Percentiles rank a stretch among this genome's conserved stretches.
phyloP scores from a whole-genome alignment of 352 stramenopile genomes.

The Pythium phragmitis region DNA sequence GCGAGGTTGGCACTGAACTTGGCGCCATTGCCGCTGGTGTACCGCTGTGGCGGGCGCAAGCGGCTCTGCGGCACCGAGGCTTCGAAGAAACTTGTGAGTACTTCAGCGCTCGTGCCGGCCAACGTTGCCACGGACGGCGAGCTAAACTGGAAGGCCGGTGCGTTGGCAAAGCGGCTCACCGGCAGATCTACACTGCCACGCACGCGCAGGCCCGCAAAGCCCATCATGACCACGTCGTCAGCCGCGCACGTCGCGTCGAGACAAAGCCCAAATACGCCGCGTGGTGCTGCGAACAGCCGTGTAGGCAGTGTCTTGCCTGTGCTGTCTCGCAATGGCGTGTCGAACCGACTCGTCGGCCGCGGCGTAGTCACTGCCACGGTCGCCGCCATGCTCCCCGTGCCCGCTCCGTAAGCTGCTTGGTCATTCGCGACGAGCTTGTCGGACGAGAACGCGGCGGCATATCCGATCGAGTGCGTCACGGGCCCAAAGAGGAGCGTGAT shows the following conservation, averaged over 20 bases:
- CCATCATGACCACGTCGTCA: neutral
- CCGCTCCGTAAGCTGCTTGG: too few relatives aligned
- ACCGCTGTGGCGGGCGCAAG: neutral
- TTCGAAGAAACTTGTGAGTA: neutral
- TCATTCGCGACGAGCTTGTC: neutral
- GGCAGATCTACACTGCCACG: neutral
- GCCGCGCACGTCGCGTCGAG: constrained; percentile 3
- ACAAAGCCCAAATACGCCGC: constrained; percentile 7
- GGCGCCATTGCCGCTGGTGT: neutral
- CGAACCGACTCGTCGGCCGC: neutral
- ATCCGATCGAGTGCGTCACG: neutral
- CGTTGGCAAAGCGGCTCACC: neutral
- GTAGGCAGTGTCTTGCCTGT: neutral
- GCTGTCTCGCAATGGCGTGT: neutral
- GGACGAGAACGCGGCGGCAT: neutral
- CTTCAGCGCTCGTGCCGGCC: neutral
- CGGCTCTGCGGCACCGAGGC: constrained; percentile 6
- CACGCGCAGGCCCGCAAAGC: neutral
- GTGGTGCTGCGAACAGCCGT: neutral
- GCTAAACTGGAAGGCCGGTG: constrained; percentile 7
- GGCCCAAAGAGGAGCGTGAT: constrained; percentile 13
- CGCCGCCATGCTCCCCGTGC: too few relatives aligned
- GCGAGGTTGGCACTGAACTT: neutral
- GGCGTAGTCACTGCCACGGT: neutral
- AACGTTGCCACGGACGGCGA: neutral